These are phyloP conservation scores for Clarireedia paspali DNA, from an alignment of 2,329 filamentous ascomycete genomes.

Conservation along the genomic window DNA sequence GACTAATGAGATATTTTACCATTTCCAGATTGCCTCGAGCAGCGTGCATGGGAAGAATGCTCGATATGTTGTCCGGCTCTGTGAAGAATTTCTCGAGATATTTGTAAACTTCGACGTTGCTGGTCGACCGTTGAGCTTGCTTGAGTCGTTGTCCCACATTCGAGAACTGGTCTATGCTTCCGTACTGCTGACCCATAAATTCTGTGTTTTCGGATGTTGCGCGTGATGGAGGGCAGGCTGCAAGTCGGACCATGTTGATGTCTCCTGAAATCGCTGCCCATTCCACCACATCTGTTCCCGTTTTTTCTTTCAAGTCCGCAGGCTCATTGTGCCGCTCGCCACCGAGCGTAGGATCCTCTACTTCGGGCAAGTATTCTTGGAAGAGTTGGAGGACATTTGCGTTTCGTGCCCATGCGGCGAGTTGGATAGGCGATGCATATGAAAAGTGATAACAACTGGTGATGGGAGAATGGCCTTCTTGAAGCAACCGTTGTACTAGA, in stretches of 20 bases:
- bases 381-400: slow-evolving; percentile 7
- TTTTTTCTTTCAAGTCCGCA: no score
- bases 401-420: slow-evolving; percentile 11
- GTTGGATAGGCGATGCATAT: background rate
- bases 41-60: background rate
- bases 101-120: background rate
- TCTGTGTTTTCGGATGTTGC: background rate
- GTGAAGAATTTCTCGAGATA: background rate
- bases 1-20: background rate
- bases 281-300: no score
- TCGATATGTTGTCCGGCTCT: background rate
- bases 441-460: background rate
- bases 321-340: background rate
- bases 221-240: slow-evolving; percentile 11
- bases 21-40: background rate
- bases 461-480: background rate
- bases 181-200: slow-evolving; percentile 3
- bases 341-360: background rate
- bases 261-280: slow-evolving; percentile 7
- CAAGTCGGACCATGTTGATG: slow-evolving; percentile 6
- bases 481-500: background rate
- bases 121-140: accelerated
- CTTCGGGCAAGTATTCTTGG: slow-evolving; percentile 5
- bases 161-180: background rate
- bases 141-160: background rate